Percentiles rank a stretch among this genome's conserved stretches.
These are phyloP conservation scores for Gossypioides kirkii DNA, from an alignment of 345 rosid genomes.

Conservation along the genomic window DNA sequence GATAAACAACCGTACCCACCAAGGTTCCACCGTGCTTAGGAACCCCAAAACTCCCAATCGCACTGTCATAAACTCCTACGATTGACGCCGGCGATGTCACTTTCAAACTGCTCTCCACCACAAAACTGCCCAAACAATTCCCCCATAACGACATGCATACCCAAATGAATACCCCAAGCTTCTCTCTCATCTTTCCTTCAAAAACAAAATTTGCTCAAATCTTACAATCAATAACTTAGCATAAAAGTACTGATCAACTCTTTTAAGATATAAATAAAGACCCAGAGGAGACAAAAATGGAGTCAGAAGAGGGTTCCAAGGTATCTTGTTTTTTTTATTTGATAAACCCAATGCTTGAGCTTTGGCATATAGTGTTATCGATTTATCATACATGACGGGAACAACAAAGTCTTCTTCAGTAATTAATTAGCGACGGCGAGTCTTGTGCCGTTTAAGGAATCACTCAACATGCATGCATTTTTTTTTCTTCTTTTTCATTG, in stretches of 20 bases:
- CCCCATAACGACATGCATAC: constrained; percentile 42
- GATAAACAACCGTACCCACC: constrained; percentile 49
- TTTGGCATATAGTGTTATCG: background rate
- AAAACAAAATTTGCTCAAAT: background rate
- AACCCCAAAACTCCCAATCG: constrained; percentile 68
- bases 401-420: too few relatives aligned
- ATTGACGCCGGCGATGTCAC: constrained; percentile 46
- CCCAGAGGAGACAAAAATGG: too few relatives aligned
- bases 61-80: constrained; percentile 47
- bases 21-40: constrained; percentile 65
- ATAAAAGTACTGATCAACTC: background rate
- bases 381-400: background rate
- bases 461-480: too few relatives aligned
- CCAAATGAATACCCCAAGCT: constrained; percentile 35
- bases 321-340: background rate
- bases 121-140: constrained; percentile 50
- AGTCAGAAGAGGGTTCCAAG: background rate
- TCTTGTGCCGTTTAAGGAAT: too few relatives aligned
- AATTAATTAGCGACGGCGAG: too few relatives aligned
- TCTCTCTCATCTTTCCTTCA: constrained; percentile 41
- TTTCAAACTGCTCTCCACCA: constrained; percentile 68
- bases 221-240: background rate
- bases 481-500: too few relatives aligned
- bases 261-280: background rate
- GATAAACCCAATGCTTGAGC: background rate